These are phyloP conservation scores for Benincasa hispida DNA, from an alignment of 306 rosid species.

Conservation along the genomic window DNA sequence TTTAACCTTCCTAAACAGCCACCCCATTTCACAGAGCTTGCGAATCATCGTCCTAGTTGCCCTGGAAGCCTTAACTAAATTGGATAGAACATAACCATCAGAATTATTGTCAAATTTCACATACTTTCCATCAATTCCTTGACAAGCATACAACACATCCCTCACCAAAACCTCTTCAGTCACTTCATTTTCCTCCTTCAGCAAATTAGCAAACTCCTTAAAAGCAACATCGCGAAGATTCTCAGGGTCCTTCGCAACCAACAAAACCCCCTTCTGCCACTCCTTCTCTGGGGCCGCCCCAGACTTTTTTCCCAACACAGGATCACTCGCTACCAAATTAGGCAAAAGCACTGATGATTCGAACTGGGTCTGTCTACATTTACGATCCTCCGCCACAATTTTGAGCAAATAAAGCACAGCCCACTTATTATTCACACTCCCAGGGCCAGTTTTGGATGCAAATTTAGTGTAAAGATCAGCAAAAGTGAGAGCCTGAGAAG, in stretches of 20 bases:
- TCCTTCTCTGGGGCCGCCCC: constrained; percentile 29
- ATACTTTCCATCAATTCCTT: constrained; percentile 78
- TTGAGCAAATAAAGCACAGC: constrained; percentile 71
- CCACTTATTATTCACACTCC: constrained; percentile 80
- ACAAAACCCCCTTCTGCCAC: constrained; percentile 54
- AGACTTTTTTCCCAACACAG: constrained; percentile 20
- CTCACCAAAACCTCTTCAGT: constrained; percentile 69
- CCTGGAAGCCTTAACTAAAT: constrained; percentile 51
- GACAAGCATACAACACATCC: constrained; percentile 86
- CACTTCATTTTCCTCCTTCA: constrained; percentile 69
- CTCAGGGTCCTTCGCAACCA: constrained; percentile 56
- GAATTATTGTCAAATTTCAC: constrained; percentile 43
- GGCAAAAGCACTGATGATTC: constrained; percentile 51
- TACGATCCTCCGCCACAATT: constrained; percentile 59
- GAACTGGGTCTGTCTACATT: constrained; percentile 18
- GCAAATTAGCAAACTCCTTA: constrained; percentile 47
- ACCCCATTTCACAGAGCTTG: constrained; percentile 78
- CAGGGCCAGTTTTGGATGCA: constrained; percentile 50
- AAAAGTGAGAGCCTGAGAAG: constrained; percentile 83
- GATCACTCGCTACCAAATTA: constrained; percentile 27
- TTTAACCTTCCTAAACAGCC: constrained; percentile 68
- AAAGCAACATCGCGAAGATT: constrained; percentile 69
- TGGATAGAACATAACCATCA: constrained; percentile 39
- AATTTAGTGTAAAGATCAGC: constrained; percentile 78
- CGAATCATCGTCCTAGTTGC: constrained; percentile 50